Evolutionary conservation across 2,329 filamentous ascomycete genomes (phyloP), one percentile per base, ranked within the genome.

Genomic region (Colletotrichum lini): DNA sequence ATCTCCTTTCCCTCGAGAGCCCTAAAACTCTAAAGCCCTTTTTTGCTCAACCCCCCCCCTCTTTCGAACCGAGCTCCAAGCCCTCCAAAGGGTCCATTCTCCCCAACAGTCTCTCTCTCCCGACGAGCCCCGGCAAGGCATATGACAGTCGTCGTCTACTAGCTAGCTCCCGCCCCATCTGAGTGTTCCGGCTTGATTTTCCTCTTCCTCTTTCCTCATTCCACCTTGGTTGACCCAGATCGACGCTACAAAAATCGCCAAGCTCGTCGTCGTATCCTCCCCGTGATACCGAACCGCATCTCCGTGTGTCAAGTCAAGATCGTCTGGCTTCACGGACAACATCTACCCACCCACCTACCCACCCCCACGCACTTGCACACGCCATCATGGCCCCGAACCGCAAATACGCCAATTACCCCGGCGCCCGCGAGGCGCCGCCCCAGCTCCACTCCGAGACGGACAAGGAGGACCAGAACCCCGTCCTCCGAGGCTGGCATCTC

Each of bases 401-500:
- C 16, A 70, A 66, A 59, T 74, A 72, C 58, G 67, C 72, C 57
- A 73, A 73, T 21, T 74, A 74, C 53, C 73, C 73, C 50, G 71
- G 67, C 26, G 71, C 73, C 21, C 57, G 65, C n/a, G 56, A 65
- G 49, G 73, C 54, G 16, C 63, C 68, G 38, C 9, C 40, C 38
- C 64, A 63, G 38, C 40, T 21, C 16, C 62, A 61, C 12, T 35
- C 67, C 15, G 58, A 62, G 21, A 67, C 61, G 18, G 30, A 56
- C 6, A 65, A 72, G 58, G 79, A 85, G 42, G 87, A 90, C 73
- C 85, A 88, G 50, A 95, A 96, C 78, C 94, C 94, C 0, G 86
- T 90, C 1, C 83, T 97, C 73, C 87, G 91, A 66, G 94, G 94
- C 6, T 81, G 87, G 42, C 80, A 90, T 9, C 83, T 97, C 58